A percentile compares a stretch with the other conserved stretches of the same genome.
phyloP scores from a whole-genome alignment of 2,329 filamentous ascomycete genomes.

The Fusarium torreyae region DNA sequence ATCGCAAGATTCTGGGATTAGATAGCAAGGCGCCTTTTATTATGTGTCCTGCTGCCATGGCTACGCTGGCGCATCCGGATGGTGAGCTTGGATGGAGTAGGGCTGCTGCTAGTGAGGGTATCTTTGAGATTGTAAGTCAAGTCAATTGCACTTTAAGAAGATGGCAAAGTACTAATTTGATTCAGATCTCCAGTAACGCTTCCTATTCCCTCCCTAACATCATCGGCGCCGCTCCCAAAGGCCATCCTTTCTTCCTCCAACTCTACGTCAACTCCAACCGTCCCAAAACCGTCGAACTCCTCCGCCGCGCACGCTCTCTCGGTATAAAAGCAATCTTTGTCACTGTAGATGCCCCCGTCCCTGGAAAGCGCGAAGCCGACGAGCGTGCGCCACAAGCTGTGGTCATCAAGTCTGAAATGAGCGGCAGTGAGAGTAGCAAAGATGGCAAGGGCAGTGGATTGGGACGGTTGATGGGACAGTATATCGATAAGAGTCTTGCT shows the following conservation, averaged over 20 bases:
- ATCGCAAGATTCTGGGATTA: conserved; percentile 68
- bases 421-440: conserved; percentile 60
- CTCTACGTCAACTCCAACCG: conserved; percentile 69
- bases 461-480: conserved; percentile 66
- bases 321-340: conserved; percentile 68
- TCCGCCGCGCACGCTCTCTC: conserved; percentile 56
- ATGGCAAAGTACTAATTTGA: not conserved
- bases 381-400: conserved; percentile 65
- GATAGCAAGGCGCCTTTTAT: conserved; percentile 71
- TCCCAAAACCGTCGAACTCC: conserved; percentile 62
- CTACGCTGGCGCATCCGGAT: conserved; percentile 72
- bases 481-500: conserved; percentile 66
- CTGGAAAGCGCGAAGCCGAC: conserved; percentile 71
- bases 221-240: conserved; percentile 42
- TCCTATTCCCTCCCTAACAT: conserved; percentile 48
- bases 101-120: conserved; percentile 48
- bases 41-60: conserved; percentile 76
- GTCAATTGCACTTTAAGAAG: not conserved
- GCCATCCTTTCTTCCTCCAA: conserved; percentile 56
- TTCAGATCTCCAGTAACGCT: conserved; percentile 48
- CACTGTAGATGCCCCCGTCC: conserved; percentile 70
- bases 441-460: conserved; percentile 69
- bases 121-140: conserved; percentile 47
- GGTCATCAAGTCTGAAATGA: conserved; percentile 56
- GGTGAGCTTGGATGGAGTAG: conserved; percentile 66